phyloP scores from a whole-genome alignment of 441 rosid genomes.

The Mallotus japonicus region DNA sequence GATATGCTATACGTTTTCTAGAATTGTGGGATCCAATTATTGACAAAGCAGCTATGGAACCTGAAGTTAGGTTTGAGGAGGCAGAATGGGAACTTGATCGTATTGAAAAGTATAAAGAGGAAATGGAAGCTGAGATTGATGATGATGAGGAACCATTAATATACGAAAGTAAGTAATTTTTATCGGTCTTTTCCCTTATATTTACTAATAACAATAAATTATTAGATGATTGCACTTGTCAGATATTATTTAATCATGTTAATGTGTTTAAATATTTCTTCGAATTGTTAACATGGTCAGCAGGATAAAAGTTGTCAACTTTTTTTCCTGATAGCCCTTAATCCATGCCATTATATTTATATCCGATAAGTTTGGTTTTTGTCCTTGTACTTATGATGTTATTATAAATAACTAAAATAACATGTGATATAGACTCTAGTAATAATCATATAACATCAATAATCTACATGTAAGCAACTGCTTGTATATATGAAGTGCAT shows the following conservation, averaged over 20 bases:
- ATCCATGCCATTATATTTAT: background rate
- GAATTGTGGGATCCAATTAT: constrained; percentile 98
- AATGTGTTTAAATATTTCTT: background rate
- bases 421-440: background rate
- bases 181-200: constrained; percentile 10
- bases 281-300: constrained; percentile 2
- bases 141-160: constrained; percentile 98
- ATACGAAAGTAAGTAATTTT: constrained; percentile 83
- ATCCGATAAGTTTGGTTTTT: background rate
- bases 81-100: constrained; percentile 98
- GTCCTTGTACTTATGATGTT: background rate
- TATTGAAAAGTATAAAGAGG: constrained; percentile 95
- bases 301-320: background rate
- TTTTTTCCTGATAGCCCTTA: background rate
- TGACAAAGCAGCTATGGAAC: constrained; percentile 69
- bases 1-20: constrained; percentile 82
- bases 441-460: background rate
- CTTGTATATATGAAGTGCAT: background rate
- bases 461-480: background rate
- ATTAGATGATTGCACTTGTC: background rate
- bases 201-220: constrained; percentile 4
- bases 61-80: constrained; percentile 81
- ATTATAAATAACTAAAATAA: background rate
- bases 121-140: constrained; percentile 99
- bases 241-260: background rate